These are phyloP conservation scores for Rhynchosporium secalis DNA, from an alignment of 2,329 filamentous ascomycete genomes.

Conservation along the genomic window DNA sequence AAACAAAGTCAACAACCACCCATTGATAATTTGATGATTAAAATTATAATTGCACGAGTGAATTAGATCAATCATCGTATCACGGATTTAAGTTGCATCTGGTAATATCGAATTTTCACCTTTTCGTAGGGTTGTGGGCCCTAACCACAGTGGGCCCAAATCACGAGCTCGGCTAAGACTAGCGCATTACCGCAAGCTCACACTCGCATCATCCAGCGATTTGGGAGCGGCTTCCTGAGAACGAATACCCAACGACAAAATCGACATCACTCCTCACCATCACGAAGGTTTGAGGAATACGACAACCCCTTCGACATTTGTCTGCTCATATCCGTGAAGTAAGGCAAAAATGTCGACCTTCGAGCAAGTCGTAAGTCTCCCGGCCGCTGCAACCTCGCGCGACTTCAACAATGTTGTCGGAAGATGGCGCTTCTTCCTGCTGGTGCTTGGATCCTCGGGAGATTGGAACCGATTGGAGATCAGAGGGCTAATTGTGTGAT, in stretches of 20 bases:
- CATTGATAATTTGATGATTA: not conserved
- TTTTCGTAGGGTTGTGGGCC: conserved; percentile 17
- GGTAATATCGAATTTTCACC: not conserved
- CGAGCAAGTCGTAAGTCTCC: conserved; percentile 67
- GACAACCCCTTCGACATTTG: conserved; percentile 38
- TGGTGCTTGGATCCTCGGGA: conserved; percentile 10
- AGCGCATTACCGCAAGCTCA: conserved; percentile 21
- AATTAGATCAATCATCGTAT: not conserved
- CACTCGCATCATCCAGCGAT: conserved; percentile 16
- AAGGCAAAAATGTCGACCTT: conserved; percentile 64
- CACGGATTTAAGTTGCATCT: not conserved
- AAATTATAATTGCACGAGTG: too few relatives aligned
- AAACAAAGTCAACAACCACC: not conserved
- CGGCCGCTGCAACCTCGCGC: conserved; percentile 22
- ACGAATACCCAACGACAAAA: conserved; percentile 36
- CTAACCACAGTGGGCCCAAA: conserved; percentile 27
- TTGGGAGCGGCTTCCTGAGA: conserved; percentile 23
- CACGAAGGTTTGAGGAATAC: conserved; percentile 42
- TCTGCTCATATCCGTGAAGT: conserved; percentile 40
- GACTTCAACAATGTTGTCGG: conserved; percentile 13
- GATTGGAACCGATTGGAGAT: conserved; percentile 18
- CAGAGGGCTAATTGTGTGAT: conserved; percentile 41
- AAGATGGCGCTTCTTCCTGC: conserved; percentile 7
- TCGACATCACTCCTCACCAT: conserved; percentile 40
- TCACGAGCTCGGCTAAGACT: conserved; percentile 22